Conservation (phyloP, 78 protist genomes). For the Bodo saltans region DNA sequence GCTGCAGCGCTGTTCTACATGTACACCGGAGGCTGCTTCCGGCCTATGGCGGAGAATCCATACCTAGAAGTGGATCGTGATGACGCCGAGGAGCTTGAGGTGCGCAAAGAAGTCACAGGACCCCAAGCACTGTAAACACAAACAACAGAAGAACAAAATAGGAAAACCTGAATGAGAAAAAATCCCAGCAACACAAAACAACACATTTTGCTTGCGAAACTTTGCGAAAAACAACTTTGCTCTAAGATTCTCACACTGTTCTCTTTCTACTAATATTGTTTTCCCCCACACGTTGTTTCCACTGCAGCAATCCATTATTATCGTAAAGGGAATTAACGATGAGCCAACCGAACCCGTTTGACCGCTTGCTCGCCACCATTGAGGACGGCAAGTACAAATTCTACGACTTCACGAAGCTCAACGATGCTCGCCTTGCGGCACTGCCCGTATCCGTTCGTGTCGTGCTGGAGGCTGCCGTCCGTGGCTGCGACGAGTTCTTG, state of each 20-base stretch:
- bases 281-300: too few species aligned
- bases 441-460: slow-evolving; percentile 77
- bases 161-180: too few species aligned
- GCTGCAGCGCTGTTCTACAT: slow-evolving; percentile 62
- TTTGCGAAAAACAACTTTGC: too few species aligned
- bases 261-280: too few species aligned
- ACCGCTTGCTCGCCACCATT: background rate
- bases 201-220: too few species aligned
- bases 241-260: too few species aligned
- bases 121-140: too few species aligned
- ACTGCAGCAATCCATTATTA: too few species aligned
- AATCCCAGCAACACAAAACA: too few species aligned
- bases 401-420: slow-evolving; percentile 31
- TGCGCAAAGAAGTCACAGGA: background rate
- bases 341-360: slow-evolving; percentile 17
- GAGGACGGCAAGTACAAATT: background rate
- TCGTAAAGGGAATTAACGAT: too few species aligned
- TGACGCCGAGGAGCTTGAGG: slow-evolving; percentile 8
- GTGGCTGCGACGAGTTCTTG: slow-evolving; percentile 70
- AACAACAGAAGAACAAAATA: too few species aligned
- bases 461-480: slow-evolving; percentile 69
- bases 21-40: slow-evolving; percentile 43
- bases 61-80: slow-evolving; percentile 16
- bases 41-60: slow-evolving; percentile 37
- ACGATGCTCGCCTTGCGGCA: background rate